Evolutionary conservation across 78 protist genomes (phyloP), one percentile per base, ranked within the genome.

Genomic region (Dictyostelium firmibasis): DNA sequence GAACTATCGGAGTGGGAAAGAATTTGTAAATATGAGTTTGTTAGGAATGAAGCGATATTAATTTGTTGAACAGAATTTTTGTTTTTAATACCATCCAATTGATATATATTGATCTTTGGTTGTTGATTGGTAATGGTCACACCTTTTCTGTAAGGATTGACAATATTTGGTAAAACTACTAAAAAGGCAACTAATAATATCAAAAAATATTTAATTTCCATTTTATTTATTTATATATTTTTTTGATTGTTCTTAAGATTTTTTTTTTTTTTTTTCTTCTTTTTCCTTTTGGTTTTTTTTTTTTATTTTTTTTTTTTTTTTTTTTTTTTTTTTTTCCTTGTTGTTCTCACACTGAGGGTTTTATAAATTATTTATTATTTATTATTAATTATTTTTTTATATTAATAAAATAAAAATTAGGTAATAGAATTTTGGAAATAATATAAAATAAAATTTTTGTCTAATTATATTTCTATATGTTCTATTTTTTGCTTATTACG

Each of bases 101-200:
- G 94, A 47, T 89, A 89, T 43, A 89, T 89, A 70, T 89, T 67
- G 50, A 89, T 50, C 57, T 89, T 89, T 69, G 86, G 94, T 69
- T 89, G 86, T 11, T 89, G 86, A 81, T 89, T 89, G 50, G 94
- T 89, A 6, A 89, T 89, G 0, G 64, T 50, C 3, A 89, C 87
- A 50, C 83, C 23, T 70, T 89, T 89, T 89, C 94, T 78, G 20
- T 81, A 70, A 20, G 94, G 94, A 33, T 67, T 69, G 3, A 81
- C 87, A 3, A 89, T 43, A 23, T 47, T 89, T 38, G 94, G 94
- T 67, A 89, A 84, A 43, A 89, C 67, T 6, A 89, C 7, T 60
- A 89, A 81, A 43, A 89, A 81, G 23, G 72, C 94, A 64, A 89
- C 25, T 50, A 89, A 81, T 50, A 81, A 85, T 64, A 89, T 29